Evolutionary conservation across 805 yeast species (phyloP), one percentile per base, ranked within the genome.

Genomic region (Saccharomycopsis capsularis): DNA sequence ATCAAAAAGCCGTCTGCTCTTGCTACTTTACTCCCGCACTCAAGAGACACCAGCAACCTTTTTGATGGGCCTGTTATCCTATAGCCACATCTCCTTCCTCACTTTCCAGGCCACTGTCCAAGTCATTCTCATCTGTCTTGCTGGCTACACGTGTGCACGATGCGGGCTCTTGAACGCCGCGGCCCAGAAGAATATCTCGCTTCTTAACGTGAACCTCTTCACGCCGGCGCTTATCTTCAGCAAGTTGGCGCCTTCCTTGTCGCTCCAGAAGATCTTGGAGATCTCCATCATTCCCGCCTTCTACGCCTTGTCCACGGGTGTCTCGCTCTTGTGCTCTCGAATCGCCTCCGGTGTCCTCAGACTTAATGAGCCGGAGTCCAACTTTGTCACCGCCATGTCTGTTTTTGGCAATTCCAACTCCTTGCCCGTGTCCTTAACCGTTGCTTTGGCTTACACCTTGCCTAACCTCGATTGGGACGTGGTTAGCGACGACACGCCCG

Each of bases 361-460:
- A 5, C 68, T 93, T 58, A 85, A 85, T 58, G 76, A 69, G 43
- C 78, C 85, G 13, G 97, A 93, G 66, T 62, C 86, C 3, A 90
- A 91, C 67, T 91, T 87, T 59, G 96, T 93, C 44, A 84, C 95
- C 21, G 98, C 96, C 2, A 93, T 93, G 95, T 88, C 93, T 2
- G 96, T 90, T 4, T 91, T 91, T 67, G 98, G 97, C 46, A 93
- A 91, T 67, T 87, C 96, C 40, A 91, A 91, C 69, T 85, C 95
- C 9, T 74, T 91, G 48, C 98, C 99, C 0, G 98, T 91, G 1
- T 88, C 96, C 0, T 73, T 93, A 56, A 85, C 93, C 1, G 69
- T 93, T 49, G 82, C 95, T 1, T 69, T 85, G 55, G 81, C 90
- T 1, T 82, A 81, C 60, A 81, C 91, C 0, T 68, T 85, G 51